These are phyloP conservation scores for Botrytis tulipae DNA, from an alignment of 2,329 filamentous ascomycete species.

Conservation along the genomic window DNA sequence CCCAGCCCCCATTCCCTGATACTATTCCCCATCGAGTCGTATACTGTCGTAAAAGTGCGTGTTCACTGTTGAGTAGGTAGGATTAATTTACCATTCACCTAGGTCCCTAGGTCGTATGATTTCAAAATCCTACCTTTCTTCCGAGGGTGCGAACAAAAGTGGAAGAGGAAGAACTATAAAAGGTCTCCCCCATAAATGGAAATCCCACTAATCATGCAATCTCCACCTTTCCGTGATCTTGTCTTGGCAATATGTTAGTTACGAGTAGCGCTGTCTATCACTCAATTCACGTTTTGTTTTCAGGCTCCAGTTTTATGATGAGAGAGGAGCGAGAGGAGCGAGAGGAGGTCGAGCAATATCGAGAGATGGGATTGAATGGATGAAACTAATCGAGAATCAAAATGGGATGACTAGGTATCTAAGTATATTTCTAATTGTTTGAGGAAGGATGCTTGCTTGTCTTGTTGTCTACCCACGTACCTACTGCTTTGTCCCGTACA, in stretches of 20 bases:
- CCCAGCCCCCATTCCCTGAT: too few relatives aligned
- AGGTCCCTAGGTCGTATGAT: too few relatives aligned
- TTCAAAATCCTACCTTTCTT: too few relatives aligned
- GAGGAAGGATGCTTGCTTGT: not conserved
- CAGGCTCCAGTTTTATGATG: not conserved
- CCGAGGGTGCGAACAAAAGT: conserved; percentile 5
- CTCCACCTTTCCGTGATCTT: not conserved
- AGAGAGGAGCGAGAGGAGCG: too few relatives aligned
- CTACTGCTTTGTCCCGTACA: not conserved
- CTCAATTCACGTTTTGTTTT: not conserved
- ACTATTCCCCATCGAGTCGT: too few relatives aligned
- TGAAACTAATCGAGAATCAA: not conserved
- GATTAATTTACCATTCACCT: too few relatives aligned
- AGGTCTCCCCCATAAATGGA: not conserved
- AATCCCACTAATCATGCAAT: not conserved
- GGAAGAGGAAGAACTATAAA: not conserved
- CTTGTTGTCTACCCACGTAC: not conserved
- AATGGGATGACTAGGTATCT: not conserved
- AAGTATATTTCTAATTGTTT: not conserved
- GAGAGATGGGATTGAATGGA: not conserved
- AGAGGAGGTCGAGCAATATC: not conserved
- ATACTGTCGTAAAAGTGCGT: too few relatives aligned
- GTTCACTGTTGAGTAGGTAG: too few relatives aligned
- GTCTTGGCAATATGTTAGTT: not conserved
- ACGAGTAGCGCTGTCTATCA: not conserved